phyloP scores from a whole-genome alignment of 331 rosid genomes.

The Spiraea crenata region DNA sequence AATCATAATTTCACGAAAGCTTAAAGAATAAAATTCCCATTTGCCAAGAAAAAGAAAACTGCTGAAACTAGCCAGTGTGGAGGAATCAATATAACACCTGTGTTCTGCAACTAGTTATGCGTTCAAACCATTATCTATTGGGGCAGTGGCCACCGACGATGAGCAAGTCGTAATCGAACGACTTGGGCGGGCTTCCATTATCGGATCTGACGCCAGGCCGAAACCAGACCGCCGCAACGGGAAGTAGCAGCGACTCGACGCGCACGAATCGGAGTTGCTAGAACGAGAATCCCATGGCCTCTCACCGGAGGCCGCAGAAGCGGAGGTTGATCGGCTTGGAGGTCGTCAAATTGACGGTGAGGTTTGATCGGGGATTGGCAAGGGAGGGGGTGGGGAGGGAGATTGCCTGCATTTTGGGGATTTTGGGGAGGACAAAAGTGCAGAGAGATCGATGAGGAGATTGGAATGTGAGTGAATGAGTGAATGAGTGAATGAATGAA shows the following conservation, averaged over 20 bases:
- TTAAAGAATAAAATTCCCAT: too few species aligned
- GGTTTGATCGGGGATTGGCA: conserved; percentile 48
- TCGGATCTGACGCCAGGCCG: conserved; percentile 57
- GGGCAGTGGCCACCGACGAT: conserved; percentile 92
- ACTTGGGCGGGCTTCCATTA: conserved; percentile 67
- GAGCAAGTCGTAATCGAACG: conserved; percentile 85
- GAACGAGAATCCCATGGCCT: conserved; percentile 54
- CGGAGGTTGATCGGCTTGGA: conserved; percentile 57
- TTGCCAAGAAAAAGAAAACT: too few species aligned
- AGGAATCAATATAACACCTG: too few species aligned
- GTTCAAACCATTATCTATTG: too few species aligned
- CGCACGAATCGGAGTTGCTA: conserved; percentile 29
- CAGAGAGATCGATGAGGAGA: too few species aligned
- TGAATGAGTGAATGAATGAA: neutral
- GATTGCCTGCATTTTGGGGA: conserved; percentile 70
- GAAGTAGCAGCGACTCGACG: conserved; percentile 26
- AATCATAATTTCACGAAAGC: too few species aligned
- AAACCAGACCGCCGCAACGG: conserved; percentile 20
- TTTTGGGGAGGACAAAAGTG: neutral
- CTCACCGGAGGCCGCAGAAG: conserved; percentile 77
- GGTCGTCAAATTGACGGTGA: conserved; percentile 20
- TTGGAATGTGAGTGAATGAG: neutral
- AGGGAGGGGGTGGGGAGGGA: conserved; percentile 53
- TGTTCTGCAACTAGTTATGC: too few species aligned
- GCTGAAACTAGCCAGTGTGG: too few species aligned